These are phyloP conservation scores for Pisolithus microcarpus DNA, from an alignment of 768 basidiomycete genomes.

Conservation along the genomic window DNA sequence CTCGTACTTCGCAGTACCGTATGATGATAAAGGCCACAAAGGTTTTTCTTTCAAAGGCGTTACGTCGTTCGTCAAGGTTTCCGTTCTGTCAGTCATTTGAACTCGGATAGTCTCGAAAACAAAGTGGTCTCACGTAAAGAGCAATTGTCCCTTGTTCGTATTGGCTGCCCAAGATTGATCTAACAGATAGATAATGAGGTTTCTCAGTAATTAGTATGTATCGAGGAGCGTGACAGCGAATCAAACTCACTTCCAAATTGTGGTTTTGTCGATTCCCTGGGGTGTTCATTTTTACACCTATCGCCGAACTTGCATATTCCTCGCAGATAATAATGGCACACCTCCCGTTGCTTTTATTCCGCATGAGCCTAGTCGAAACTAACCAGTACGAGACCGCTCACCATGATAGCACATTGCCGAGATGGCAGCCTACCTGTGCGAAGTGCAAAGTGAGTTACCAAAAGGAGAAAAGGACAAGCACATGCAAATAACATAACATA, in stretches of 20 bases:
- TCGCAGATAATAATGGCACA: conserved; percentile 57
- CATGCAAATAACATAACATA: too few species aligned
- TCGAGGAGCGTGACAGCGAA: not conserved
- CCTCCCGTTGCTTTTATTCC: conserved; percentile 28
- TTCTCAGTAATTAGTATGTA: too few species aligned
- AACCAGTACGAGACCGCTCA: not conserved
- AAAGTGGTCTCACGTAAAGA: conserved; percentile 34
- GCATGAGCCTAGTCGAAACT: not conserved
- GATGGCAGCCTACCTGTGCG: too few species aligned
- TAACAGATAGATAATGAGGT: conserved; percentile 10
- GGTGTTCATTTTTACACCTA: conserved; percentile 63
- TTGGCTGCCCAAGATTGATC: conserved; percentile 37
- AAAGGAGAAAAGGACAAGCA: too few species aligned
- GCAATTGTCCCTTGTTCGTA: conserved; percentile 22
- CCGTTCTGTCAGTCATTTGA: conserved; percentile 36
- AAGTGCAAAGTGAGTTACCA: too few species aligned
- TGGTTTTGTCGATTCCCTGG: conserved; percentile 24
- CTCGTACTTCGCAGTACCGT: conserved; percentile 71
- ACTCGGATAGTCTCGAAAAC: not conserved
- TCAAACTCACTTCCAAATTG: conserved; percentile 47
- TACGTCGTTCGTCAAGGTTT: conserved; percentile 60
- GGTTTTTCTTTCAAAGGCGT: conserved; percentile 59
- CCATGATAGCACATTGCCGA: not conserved
- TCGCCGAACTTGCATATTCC: conserved; percentile 63
- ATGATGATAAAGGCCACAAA: conserved; percentile 71